phyloP scores from a whole-genome alignment of 73 alveolate genomes.

The Tetrahymena malaccensis region DNA sequence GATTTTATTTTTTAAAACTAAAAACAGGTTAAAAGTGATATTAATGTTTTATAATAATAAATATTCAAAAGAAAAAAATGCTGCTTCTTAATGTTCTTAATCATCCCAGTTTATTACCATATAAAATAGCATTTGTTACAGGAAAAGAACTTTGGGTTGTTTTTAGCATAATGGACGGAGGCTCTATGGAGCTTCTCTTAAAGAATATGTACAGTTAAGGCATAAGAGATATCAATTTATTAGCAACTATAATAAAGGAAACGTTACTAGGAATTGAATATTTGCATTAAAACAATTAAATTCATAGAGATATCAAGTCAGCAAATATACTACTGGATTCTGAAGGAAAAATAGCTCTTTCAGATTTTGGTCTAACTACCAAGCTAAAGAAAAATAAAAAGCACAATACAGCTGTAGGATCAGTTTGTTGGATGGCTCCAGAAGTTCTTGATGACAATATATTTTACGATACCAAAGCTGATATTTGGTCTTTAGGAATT shows the following conservation, averaged over 20 bases:
- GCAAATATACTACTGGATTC: conserved; percentile 28
- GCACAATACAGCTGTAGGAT: conserved; percentile 8
- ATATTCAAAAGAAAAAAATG: background rate
- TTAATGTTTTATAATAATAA: background rate
- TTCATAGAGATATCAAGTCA: conserved; percentile 68
- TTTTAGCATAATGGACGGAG: background rate
- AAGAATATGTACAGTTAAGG: background rate
- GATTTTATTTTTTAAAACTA: background rate
- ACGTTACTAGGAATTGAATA: background rate
- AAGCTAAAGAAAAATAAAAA: conserved; percentile 2
- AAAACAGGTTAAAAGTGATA: too few relatives aligned
- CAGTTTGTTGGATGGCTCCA: conserved; percentile 37
- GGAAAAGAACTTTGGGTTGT: background rate
- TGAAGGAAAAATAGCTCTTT: conserved; percentile 7
- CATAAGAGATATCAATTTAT: background rate
- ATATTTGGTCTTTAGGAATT: conserved; percentile 26
- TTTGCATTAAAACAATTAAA: conserved; percentile 25
- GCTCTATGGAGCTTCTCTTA: background rate
- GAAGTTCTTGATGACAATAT: conserved; percentile 4
- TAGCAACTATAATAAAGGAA: background rate
- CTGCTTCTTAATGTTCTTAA: background rate
- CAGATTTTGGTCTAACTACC: conserved; percentile 29
- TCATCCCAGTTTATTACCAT: background rate
- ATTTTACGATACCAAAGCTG: conserved; percentile 17
- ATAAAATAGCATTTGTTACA: background rate